Evolutionary conservation across 2,329 filamentous ascomycete genomes (phyloP).

Genomic region (Cladosporium sp.): DNA sequence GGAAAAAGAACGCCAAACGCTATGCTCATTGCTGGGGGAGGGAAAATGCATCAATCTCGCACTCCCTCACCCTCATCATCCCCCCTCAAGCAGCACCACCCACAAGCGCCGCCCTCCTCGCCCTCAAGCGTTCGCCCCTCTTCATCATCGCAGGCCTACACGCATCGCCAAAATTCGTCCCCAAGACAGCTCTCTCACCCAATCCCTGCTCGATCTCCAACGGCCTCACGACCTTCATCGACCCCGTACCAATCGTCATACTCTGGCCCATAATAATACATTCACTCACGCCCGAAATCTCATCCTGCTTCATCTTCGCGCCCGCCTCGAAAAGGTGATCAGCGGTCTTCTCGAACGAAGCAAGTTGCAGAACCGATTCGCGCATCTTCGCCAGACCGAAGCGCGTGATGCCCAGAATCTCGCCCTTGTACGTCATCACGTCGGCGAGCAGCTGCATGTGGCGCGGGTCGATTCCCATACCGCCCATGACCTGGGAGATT

Average conservation of each 20-base stretch:
- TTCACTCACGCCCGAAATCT: conserved; percentile 89
- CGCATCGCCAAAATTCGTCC: background rate
- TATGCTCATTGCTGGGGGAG: no score
- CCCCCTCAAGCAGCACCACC: conserved; percentile 6
- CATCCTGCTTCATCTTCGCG: conserved; percentile 84
- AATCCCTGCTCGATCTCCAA: conserved; percentile 47
- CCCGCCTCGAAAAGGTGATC: conserved; percentile 97
- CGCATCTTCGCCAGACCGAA: conserved; percentile 97
- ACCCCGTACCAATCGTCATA: conserved; percentile 85
- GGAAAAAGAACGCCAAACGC: no score
- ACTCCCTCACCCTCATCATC: no score
- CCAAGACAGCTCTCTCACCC: conserved; percentile 7
- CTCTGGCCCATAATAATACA: conserved; percentile 99
- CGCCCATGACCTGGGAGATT: conserved; percentile 83
- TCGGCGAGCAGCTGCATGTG: conserved; percentile 98
- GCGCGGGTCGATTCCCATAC: conserved; percentile 93
- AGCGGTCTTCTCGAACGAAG: conserved; percentile 96
- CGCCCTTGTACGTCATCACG: conserved; percentile 98
- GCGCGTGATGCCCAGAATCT: conserved; percentile 91
- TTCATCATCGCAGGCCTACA: conserved; percentile 12
- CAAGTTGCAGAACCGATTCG: conserved; percentile 87
- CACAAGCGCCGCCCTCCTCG: conserved; percentile 12
- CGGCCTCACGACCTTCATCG: conserved; percentile 80
- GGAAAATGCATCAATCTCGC: no score
- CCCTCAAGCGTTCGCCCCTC: conserved; percentile 14